Conservation (phyloP, 2,329 filamentous ascomycete genomes). For the Fusarium vanettenii region DNA sequence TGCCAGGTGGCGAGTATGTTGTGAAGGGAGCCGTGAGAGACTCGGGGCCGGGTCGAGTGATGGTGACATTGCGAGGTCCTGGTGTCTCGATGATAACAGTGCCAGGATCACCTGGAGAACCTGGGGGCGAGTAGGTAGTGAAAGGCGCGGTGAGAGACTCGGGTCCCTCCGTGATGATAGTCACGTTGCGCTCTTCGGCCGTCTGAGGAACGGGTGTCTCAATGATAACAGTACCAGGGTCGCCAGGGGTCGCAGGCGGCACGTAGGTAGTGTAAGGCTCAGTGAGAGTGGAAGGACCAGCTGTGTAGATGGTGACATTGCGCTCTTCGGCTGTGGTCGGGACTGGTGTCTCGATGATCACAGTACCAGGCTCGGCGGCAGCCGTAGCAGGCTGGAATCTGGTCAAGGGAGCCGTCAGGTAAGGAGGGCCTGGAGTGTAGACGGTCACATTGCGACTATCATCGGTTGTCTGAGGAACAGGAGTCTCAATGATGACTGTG, state of each 20-base stretch:
- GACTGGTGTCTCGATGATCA: conserved; percentile 27
- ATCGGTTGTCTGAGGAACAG: neutral
- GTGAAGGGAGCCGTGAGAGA: neutral
- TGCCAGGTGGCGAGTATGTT: neutral
- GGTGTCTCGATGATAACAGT: conserved; percentile 23
- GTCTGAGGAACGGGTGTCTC: conserved; percentile 22
- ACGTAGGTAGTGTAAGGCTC: conserved; percentile 21
- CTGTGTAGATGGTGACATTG: conserved; percentile 23
- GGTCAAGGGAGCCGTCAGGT: conserved; percentile 18
- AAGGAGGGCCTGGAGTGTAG: conserved; percentile 10
- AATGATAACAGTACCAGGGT: conserved; percentile 27
- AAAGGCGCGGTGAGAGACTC: conserved; percentile 25
- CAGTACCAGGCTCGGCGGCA: conserved; percentile 5
- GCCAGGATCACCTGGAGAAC: conserved; percentile 17
- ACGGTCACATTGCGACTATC: conserved; percentile 17
- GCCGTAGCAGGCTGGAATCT: conserved; percentile 1
- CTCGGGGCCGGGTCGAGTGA: conserved; percentile 6
- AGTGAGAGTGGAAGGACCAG: conserved; percentile 24
- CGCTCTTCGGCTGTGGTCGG: neutral
- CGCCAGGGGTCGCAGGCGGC: conserved; percentile 9
- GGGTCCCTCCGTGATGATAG: conserved; percentile 18
- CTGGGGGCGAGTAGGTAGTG: conserved; percentile 24
- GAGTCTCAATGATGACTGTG: conserved; percentile 25
- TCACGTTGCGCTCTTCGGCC: conserved; percentile 11
- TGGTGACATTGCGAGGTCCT: conserved; percentile 21